A percentile compares a stretch with the other conserved stretches of the same genome.
phyloP scores from a whole-genome alignment of 768 basidiomycete genomes.

The Trichaptum fuscoviolaceum region DNA sequence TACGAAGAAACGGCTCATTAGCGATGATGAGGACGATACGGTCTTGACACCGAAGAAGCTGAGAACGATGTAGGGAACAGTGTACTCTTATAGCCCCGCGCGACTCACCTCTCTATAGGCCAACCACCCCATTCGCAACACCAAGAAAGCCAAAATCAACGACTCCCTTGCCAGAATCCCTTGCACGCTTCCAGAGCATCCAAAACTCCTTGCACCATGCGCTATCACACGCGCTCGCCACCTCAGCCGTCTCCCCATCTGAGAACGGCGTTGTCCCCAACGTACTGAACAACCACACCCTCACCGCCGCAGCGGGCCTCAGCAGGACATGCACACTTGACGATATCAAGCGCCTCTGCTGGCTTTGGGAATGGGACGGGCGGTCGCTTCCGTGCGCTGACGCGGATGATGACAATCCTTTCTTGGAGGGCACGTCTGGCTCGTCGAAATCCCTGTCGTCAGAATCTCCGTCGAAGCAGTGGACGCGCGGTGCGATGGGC shows the following conservation, averaged over 20 bases:
- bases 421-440: slow-evolving; percentile 43
- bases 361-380: slow-evolving; percentile 88
- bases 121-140: slow-evolving; percentile 55
- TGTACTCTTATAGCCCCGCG: slow-evolving; percentile 5
- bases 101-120: slow-evolving; percentile 30
- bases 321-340: slow-evolving; percentile 57
- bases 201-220: slow-evolving; percentile 76
- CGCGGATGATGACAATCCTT: slow-evolving; percentile 64
- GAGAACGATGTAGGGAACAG: slow-evolving; percentile 42
- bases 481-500: slow-evolving; percentile 79
- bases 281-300: slow-evolving; percentile 72
- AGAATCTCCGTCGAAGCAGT: slow-evolving; percentile 47
- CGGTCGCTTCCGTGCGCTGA: slow-evolving; percentile 29
- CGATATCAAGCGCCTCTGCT: slow-evolving; percentile 72
- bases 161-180: slow-evolving; percentile 44
- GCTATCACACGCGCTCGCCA: slow-evolving; percentile 79
- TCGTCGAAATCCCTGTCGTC: slow-evolving; percentile 2
- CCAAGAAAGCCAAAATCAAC: slow-evolving; percentile 20
- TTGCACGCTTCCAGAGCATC: slow-evolving; percentile 56
- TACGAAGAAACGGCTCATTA: slow-evolving; percentile 47
- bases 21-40: slow-evolving; percentile 45
- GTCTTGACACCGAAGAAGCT: slow-evolving; percentile 66
- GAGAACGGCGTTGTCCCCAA: slow-evolving; percentile 74
- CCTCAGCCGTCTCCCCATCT: slow-evolving; percentile 72
- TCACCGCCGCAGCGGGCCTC: slow-evolving; percentile 64